Conservation (phyloP, 371 early-diverging fungal genomes). For the Mucor sp. region DNA sequence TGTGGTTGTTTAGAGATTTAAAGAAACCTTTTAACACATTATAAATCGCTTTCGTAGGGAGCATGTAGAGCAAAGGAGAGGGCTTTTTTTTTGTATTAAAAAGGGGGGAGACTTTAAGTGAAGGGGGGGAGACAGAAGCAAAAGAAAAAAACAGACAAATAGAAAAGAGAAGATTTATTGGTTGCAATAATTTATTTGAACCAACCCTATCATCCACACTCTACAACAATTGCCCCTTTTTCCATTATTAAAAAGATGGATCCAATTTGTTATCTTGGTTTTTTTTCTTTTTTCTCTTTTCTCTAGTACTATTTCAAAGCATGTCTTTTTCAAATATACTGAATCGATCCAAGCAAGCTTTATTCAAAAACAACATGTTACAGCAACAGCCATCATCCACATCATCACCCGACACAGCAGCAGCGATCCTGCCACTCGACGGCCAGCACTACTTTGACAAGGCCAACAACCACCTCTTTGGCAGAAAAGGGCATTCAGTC, state of each 20-base stretch:
- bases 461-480: slow-evolving; percentile 57
- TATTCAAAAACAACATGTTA: slow-evolving; percentile 5
- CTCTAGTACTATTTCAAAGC: neutral
- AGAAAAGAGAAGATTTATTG: slow-evolving; percentile 9
- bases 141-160: slow-evolving; percentile 5
- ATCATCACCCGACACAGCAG: neutral
- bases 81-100: neutral
- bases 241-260: neutral
- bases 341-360: slow-evolving; percentile 11
- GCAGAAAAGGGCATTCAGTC: slow-evolving; percentile 45
- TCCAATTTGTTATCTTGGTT: slow-evolving; percentile 1
- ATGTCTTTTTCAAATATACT: slow-evolving; percentile 4
- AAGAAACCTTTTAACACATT: slow-evolving; percentile 15
- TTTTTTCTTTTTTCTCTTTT: slow-evolving; percentile 10
- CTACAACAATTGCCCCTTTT: slow-evolving; percentile 3
- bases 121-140: neutral
- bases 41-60: neutral
- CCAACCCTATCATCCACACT: slow-evolving; percentile 10
- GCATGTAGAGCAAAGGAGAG: neutral
- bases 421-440: slow-evolving; percentile 5
- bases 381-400: neutral
- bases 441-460: slow-evolving; percentile 39
- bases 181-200: neutral
- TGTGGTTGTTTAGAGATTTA: slow-evolving; percentile 21
- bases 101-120: neutral